Conservation (phyloP, 1,139 yeast species). For the Yamadazyma buinensis region DNA sequence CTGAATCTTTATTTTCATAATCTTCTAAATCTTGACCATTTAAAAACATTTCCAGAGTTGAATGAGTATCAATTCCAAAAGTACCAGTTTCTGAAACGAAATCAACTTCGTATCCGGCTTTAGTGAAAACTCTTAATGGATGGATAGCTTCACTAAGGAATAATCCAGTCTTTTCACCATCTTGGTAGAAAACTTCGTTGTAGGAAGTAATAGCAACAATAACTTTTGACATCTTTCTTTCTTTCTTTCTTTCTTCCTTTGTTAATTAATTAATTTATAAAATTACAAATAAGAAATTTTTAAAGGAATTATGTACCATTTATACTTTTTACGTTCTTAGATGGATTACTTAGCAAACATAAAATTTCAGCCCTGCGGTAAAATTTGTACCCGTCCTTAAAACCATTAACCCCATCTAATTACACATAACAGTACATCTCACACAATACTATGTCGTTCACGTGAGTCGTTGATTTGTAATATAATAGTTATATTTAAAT, state of each 20-base stretch:
- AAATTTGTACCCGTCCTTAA: too few species aligned
- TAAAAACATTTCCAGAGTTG: constrained; percentile 36
- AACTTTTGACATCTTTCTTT: constrained; percentile 29
- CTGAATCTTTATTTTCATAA: constrained; percentile 35
- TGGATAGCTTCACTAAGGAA: constrained; percentile 55
- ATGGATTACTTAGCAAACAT: too few species aligned
- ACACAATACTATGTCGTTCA: too few species aligned
- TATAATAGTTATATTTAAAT: too few species aligned
- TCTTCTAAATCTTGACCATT: constrained; percentile 39
- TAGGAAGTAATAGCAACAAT: constrained; percentile 51
- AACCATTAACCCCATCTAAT: too few species aligned
- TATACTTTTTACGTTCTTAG: too few species aligned
- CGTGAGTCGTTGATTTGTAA: too few species aligned
- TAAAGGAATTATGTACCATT: too few species aligned
- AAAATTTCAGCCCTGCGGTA: too few species aligned
- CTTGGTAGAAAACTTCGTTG: constrained; percentile 48
- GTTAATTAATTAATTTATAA: too few species aligned
- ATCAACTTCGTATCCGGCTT: constrained; percentile 48
- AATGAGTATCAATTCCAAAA: constrained; percentile 53
- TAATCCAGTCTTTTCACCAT: constrained; percentile 55
- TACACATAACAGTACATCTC: too few species aligned
- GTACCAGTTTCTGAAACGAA: constrained; percentile 57
- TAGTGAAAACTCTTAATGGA: constrained; percentile 46
- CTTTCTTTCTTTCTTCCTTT: not conserved
- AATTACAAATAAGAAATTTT: too few species aligned